phyloP scores from a whole-genome alignment of 1,284 basidiomycete genomes.

The Porogramme epimiltina region DNA sequence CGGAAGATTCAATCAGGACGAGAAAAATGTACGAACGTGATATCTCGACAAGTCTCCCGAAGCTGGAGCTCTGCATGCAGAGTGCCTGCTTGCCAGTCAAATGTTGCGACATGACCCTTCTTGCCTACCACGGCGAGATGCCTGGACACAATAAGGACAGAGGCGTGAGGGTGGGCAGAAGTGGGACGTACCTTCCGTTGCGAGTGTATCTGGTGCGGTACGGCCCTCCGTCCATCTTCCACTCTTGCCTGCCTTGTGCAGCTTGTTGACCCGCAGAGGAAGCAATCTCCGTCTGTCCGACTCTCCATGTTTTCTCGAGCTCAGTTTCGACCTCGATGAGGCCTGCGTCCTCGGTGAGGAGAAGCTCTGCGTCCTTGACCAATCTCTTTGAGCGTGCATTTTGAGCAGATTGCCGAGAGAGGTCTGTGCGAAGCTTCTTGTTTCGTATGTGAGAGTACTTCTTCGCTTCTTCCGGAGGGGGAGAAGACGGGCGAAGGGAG shows the following conservation, averaged over 20 bases:
- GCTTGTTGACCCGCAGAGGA: conserved; percentile 73
- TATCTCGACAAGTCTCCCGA: conserved; percentile 87
- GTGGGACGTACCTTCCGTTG: conserved; percentile 77
- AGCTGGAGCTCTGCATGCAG: conserved; percentile 90
- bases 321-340: conserved; percentile 73
- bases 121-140: conserved; percentile 84
- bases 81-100: conserved; percentile 92
- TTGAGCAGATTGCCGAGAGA: conserved; percentile 62
- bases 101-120: conserved; percentile 90
- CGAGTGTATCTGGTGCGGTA: conserved; percentile 84
- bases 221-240: conserved; percentile 87
- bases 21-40: conserved; percentile 63
- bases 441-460: conserved; percentile 70
- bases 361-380: conserved; percentile 64
- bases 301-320: conserved; percentile 89
- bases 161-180: not conserved
- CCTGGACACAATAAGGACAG: conserved; percentile 39
- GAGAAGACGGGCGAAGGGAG: conserved; percentile 53
- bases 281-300: conserved; percentile 81
- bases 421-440: conserved; percentile 72
- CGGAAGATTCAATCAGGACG: not conserved
- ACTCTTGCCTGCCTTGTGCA: conserved; percentile 76
- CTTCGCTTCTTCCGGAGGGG: conserved; percentile 43
- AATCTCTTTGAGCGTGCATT: conserved; percentile 57
- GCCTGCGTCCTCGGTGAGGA: conserved; percentile 68